Evolutionary conservation across 2,329 filamentous ascomycete species (phyloP).

Genomic region (Karstenula rhodostoma): DNA sequence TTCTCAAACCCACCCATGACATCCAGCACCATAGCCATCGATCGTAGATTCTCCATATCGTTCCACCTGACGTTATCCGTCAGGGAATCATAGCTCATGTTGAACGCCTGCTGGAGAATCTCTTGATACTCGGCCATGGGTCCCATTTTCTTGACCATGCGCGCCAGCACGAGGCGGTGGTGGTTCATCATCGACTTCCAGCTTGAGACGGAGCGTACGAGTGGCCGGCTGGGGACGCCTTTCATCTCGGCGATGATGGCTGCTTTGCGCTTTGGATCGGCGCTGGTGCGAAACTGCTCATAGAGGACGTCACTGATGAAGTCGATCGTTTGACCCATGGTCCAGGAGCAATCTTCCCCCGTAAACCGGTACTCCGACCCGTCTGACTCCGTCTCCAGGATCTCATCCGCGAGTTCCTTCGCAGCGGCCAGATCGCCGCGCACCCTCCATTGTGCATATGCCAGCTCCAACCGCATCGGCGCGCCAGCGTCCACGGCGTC

Average conservation of each 20-base stretch:
- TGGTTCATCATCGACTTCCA: constrained; percentile 6
- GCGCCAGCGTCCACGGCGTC: constrained; percentile 7
- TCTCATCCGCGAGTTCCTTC: constrained; percentile 5
- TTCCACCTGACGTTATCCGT: constrained; percentile 17
- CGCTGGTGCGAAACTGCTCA: constrained; percentile 4
- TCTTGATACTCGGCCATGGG: not conserved
- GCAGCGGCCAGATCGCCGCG: not conserved
- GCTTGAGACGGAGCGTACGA: not conserved
- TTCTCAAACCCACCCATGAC: constrained; percentile 25
- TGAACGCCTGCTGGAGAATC: not conserved
- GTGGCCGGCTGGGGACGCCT: not conserved
- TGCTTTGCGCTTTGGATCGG: constrained; percentile 2
- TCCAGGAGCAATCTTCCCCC: not conserved
- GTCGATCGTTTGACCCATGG: not conserved
- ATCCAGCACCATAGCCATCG: constrained; percentile 26
- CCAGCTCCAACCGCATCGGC: constrained; percentile 3
- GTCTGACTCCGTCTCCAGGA: not conserved
- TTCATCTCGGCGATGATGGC: constrained; percentile 1
- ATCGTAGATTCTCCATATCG: constrained; percentile 19
- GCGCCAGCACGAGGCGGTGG: not conserved
- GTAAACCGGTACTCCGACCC: not conserved
- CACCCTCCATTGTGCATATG: constrained; percentile 1
- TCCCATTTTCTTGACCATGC: constrained; percentile 7
- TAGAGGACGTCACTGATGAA: not conserved
- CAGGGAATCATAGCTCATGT: constrained; percentile 2